phyloP scores from a whole-genome alignment of 345 rosid genomes.

The Euphorbia peplus region DNA sequence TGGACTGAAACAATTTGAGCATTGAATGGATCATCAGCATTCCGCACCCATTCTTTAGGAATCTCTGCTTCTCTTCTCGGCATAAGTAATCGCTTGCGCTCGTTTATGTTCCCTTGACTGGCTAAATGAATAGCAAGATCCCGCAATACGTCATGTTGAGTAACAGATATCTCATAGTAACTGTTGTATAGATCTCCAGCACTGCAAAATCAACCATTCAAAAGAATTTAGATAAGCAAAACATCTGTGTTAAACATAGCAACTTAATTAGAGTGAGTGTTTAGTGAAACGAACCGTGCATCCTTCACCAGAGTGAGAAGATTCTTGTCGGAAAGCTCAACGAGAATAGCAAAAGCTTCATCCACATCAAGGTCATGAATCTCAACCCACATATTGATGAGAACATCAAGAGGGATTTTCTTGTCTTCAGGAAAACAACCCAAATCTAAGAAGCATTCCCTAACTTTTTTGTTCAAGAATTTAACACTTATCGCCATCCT shows the following conservation, averaged over 20 bases:
- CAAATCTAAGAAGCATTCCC: constrained; percentile 84
- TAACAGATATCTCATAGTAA: constrained; percentile 64
- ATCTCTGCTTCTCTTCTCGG: constrained; percentile 54
- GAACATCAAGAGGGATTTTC: constrained; percentile 81
- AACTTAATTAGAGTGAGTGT: not conserved
- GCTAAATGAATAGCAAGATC: constrained; percentile 75
- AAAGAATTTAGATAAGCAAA: not conserved
- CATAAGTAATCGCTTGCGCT: constrained; percentile 59
- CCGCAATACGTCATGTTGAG: constrained; percentile 87
- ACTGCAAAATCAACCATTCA: constrained; percentile 39
- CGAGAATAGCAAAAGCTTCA: constrained; percentile 60
- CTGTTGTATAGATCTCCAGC: constrained; percentile 65
- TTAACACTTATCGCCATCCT: constrained; percentile 72
- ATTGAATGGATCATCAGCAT: constrained; percentile 47
- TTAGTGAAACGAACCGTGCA: constrained; percentile 39
- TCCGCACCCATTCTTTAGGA: constrained; percentile 86
- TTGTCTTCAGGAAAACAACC: constrained; percentile 97
- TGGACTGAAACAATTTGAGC: constrained; percentile 84
- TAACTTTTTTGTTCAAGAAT: constrained; percentile 43
- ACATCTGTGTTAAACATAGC: not conserved
- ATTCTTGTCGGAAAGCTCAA: constrained; percentile 71
- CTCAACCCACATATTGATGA: constrained; percentile 87
- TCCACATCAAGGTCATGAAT: constrained; percentile 54
- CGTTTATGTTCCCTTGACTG: constrained; percentile 41
- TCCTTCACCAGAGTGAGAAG: constrained; percentile 84